Evolutionary conservation across 2,329 filamentous ascomycete species (phyloP), one percentile per base, ranked within the genome.

Genomic region (Cercospora canescens): DNA sequence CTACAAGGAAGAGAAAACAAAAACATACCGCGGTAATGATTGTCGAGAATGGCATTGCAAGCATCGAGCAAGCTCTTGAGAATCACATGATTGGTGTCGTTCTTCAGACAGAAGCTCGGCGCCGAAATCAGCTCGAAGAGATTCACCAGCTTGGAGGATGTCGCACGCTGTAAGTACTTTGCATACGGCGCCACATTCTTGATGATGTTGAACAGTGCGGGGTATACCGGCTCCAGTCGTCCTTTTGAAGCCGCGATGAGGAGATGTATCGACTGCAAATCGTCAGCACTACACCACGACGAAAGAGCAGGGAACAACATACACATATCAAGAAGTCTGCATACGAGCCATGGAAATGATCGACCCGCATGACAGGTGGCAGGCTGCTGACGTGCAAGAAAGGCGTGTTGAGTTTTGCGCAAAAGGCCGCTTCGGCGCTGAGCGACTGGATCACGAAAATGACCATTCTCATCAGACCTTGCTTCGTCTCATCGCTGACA

Each of bases 371-470:
- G 56, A 88, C 90, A 16, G 87, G 79, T 12, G 95, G 95, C 16
- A 99, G 82, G 5, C 91, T 94, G 62, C 97, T 93, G 77, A 97
- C 94, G 1, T 89, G 91, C 69, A 93, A 90, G 72, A 99, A 98
- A 16, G 84, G 85, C 79, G 93, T 94, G 80, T 97, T 98, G 59
- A 99, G 84, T 73, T 93, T 94, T 75, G 90, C 87, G 32, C 93
- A 94, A 79, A 98, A 98, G 69, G 91, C 93, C 63, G 90, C 87
- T 79, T 98, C 95, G 2, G 96, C 93, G 74, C 94, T 98, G 75
- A 99, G 82, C 0, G 95, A 98, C 79, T 99, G 95, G 45, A 99
- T 81, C 50, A 98, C 86, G 77, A 99, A 98, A n/a, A 96, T 90
- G 79, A 95, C 97, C 93, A 98, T 97, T 63, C 95, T 88, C 28